Conservation (phyloP, 768 basidiomycete species). For the Tulasnella sp. region DNA sequence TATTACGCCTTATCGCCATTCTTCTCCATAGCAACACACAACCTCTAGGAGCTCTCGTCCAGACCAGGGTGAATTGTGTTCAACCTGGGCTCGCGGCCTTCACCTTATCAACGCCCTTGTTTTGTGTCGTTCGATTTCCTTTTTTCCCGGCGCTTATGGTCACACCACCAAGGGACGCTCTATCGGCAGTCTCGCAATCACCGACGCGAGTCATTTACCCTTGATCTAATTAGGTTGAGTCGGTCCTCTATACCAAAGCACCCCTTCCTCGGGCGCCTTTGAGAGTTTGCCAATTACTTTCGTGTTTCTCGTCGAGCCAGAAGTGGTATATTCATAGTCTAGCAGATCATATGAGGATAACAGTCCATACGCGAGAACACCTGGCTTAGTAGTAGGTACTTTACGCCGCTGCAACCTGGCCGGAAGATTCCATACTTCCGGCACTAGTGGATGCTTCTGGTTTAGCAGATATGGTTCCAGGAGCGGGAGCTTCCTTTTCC, state of each 20-base stretch:
- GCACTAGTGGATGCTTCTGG: neutral
- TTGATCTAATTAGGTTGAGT: neutral
- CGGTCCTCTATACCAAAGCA: too few relatives aligned
- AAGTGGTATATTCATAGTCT: neutral
- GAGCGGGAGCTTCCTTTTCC: neutral
- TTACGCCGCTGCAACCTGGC: neutral
- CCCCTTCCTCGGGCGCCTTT: too few relatives aligned
- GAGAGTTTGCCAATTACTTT: neutral
- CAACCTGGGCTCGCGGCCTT: neutral
- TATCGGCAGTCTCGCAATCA: neutral
- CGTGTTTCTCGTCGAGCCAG: neutral
- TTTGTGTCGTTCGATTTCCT: neutral
- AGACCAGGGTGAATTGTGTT: neutral
- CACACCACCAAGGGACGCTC: neutral
- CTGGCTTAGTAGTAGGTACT: neutral
- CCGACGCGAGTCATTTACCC: neutral
- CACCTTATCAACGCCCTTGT: neutral
- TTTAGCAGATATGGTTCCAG: neutral
- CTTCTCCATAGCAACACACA: neutral
- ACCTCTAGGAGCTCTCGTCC: neutral
- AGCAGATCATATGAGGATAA: neutral
- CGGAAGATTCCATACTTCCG: neutral
- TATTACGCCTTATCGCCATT: neutral
- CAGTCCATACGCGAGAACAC: neutral
- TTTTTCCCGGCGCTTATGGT: conserved; percentile 1